Percentiles rank a stretch among this genome's conserved stretches.
phyloP scores from a whole-genome alignment of 371 early-diverging fungal genomes.

The Thermomucor indicae-seudaticae region DNA sequence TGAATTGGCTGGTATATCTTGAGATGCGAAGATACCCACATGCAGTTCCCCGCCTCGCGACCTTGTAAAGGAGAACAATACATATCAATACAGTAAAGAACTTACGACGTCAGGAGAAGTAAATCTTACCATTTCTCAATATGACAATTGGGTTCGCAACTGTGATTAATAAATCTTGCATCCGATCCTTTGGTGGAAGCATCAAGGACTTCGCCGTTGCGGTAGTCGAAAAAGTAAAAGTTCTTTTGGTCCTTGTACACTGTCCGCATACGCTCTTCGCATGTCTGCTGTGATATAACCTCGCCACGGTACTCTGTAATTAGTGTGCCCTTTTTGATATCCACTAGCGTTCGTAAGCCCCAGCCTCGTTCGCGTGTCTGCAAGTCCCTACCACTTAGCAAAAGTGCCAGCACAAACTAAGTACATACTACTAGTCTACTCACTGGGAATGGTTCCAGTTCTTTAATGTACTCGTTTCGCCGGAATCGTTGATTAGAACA shows the following conservation, averaged over 20 bases:
- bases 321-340: constrained; percentile 58
- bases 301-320: constrained; percentile 91
- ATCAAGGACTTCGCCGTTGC: constrained; percentile 76
- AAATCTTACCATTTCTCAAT: constrained; percentile 80
- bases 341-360: constrained; percentile 66
- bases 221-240: constrained; percentile 82
- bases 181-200: constrained; percentile 72
- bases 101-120: background rate
- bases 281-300: constrained; percentile 67
- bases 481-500: constrained; percentile 81
- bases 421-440: background rate
- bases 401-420: background rate
- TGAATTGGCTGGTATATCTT: constrained; percentile 63
- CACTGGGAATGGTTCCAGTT: constrained; percentile 67
- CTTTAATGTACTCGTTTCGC: constrained; percentile 42
- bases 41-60: constrained; percentile 63
- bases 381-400: background rate
- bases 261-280: constrained; percentile 69
- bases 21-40: constrained; percentile 75
- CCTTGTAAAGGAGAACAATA: constrained; percentile 34
- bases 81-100: background rate
- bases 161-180: constrained; percentile 52
- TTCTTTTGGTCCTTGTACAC: constrained; percentile 63
- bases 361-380: constrained; percentile 69
- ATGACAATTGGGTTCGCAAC: constrained; percentile 91